Evolutionary conservation across 306 rosid genomes (phyloP), one percentile per base, ranked within the genome.

Genomic region (Trifolium fragiferum): DNA sequence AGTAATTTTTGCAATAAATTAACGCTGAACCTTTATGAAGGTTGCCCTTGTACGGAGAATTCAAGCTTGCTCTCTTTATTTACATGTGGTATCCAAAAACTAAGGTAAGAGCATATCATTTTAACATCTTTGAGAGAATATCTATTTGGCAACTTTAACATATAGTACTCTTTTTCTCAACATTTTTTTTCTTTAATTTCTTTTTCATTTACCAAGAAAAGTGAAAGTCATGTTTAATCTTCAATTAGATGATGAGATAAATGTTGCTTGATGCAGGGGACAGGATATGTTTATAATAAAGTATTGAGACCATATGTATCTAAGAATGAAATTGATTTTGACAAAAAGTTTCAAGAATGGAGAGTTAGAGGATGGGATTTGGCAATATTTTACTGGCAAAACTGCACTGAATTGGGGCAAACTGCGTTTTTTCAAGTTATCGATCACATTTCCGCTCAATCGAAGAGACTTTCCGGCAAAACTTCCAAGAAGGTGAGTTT

Each of bases 31-130:
- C 5, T 62, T 82, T 88, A 3, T 69, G 70, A 58, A 95, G 99
- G 99, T 7, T 92, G 59, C 99, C 99, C 18, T 19, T 95, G 87
- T 92, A 95, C 65, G 96, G 96, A 8, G 99, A 92, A 82, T 20
- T 84, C 87, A 95, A 92, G 88, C 86, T 95, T 80, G 97, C 88
- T 3, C 83, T 95, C 7, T 90, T 92, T 59, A 85, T 95, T 78
- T 95, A 92, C 80, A 70, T 95, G 69, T 95, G 99, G 99, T 89
- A 90, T 68, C 98, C 98, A 66, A 92, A 82, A 71, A 92, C 96
- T 19, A 89, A 85, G 92, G 98, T 94, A 87, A 78, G 66, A 25
- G 40, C 58, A 54, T 7, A 68, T 1, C 3, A 8, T 25, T 2
- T 25, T 25, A 25, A 46, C 20, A 74, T 46, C 16, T 57, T 54